Base-by-base conservation (phyloP, 768 basidiomycete genomes). In the Russula griseocarnosa region DNA sequence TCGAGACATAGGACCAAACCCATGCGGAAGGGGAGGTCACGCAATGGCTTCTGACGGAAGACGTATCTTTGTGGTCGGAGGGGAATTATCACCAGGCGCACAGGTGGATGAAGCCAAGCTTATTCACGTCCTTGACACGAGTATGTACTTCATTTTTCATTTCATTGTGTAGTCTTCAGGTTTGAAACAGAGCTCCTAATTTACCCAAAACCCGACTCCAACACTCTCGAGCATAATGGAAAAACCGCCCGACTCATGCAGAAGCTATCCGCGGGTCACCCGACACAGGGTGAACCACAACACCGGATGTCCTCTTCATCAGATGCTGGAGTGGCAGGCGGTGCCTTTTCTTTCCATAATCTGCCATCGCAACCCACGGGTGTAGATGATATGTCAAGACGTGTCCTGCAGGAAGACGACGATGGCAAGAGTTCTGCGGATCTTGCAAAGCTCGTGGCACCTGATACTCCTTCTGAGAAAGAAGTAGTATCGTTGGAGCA, bases 1-100 rank as follows among this genome's bases (percentile, higher is more conserved):
- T 80, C 94, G 97, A 75, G 97, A 98, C 72, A 98, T 98, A 96
- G 97, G 97, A 0, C 95, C 95, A 18, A 84, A 92, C 16, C 97
- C 97, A 0, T 86, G 81, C 46, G 91, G 93, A 2, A 83, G 97
- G 55, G 94, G 92, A 9, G 97, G 96, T 2, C 97, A 99, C 75
- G 92, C 95, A 20, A 96, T 99, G 94, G 92, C 95, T 8, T 86
- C 92, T 18, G 87, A 90, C 72, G 93, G 92, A 36, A 83, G 86
- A 55, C 84, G 87, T 66, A 91, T 99, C 5, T 91, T 92, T 69
- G 94, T 99, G 5, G 82, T 99, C 16, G 97, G 97, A 46, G 97
- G 96, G 20, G 95, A 98, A 76, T 92, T 92, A 1, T 87, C 89
- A 74, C 79, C 86, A 42, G 82, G 86, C 16, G 74, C 82, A 42